Percentiles rank a stretch among this genome's conserved stretches.
phyloP scores from a whole-genome alignment of 1,139 yeast genomes.

The Entelexis sorbosivorans region DNA sequence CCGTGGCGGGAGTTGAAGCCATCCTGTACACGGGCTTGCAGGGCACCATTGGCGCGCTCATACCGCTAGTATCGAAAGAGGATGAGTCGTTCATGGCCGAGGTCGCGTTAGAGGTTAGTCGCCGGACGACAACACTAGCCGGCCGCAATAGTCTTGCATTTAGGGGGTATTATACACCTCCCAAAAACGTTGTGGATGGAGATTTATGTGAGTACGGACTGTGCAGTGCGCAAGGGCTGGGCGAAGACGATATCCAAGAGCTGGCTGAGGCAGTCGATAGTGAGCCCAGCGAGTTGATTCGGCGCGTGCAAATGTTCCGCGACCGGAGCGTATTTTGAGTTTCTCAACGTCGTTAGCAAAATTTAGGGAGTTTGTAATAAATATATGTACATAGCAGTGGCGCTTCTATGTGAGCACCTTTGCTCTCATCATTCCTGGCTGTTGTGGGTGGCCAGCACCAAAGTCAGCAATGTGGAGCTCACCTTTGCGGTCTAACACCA shows the following conservation, averaged over 20 bases:
- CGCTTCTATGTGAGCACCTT: conserved; percentile 25
- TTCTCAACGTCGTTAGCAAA: not conserved
- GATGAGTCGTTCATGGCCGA: conserved; percentile 53
- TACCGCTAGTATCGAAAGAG: conserved; percentile 52
- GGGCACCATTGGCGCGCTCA: conserved; percentile 66
- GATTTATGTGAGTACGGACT: conserved; percentile 60
- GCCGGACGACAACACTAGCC: conserved; percentile 35
- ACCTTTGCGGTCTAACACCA: conserved; percentile 72
- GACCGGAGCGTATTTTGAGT: conserved; percentile 1
- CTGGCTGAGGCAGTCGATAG: not conserved
- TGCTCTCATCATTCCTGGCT: conserved; percentile 69
- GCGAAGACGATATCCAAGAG: not conserved
- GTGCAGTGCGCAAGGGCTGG: conserved; percentile 8
- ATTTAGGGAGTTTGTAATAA: not conserved
- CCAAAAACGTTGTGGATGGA: conserved; percentile 71
- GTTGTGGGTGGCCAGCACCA: conserved; percentile 72
- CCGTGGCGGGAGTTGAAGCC: conserved; percentile 53
- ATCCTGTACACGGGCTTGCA: conserved; percentile 64
- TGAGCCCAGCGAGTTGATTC: not conserved
- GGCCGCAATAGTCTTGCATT: conserved; percentile 59
- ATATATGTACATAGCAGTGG: not conserved
- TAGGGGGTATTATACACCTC: conserved; percentile 71
- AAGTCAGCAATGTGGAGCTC: conserved; percentile 69
- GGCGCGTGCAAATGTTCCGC: conserved; percentile 1
- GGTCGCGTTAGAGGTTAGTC: conserved; percentile 44